Conservation (phyloP, 495 filamentous ascomycete species). For the Xylaria grammica region DNA sequence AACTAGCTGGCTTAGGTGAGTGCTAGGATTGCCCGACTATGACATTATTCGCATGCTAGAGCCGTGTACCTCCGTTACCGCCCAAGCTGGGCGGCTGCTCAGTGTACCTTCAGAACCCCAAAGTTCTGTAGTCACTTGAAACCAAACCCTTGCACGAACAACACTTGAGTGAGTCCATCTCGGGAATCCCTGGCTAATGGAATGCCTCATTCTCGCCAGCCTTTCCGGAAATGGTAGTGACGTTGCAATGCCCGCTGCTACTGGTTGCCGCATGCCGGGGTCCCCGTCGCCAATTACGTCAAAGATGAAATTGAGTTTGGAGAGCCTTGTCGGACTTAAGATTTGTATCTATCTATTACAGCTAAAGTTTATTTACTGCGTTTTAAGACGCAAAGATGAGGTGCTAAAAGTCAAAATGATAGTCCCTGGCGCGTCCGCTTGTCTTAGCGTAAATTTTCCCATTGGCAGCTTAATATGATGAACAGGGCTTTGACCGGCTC, state of each 20-base stretch:
- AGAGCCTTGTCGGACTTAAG: not conserved
- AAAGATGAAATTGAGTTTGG: not conserved
- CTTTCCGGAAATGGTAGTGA: not conserved
- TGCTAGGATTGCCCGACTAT: not conserved
- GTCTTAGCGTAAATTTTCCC: not conserved
- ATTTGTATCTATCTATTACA: not conserved
- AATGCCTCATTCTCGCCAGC: too few species aligned
- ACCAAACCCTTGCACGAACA: not conserved
- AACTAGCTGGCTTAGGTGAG: not conserved
- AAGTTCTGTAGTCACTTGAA: not conserved
- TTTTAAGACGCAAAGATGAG: not conserved
- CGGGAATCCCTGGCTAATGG: not conserved
- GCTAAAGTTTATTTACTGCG: not conserved
- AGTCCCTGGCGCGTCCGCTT: not conserved
- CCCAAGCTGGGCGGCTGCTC: not conserved
- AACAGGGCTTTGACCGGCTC: too few species aligned
- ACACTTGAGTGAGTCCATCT: not conserved
- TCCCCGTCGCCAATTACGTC: not conserved
- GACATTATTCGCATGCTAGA: not conserved
- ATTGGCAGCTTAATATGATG: not conserved
- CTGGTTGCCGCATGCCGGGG: not conserved
- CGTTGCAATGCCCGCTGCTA: not conserved
- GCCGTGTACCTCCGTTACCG: not conserved
- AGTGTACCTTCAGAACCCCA: not conserved
- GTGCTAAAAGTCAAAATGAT: not conserved